Percentiles rank a stretch among this genome's conserved stretches.
Conservation (phyloP, 192 early-diverging fungal genomes). For the Hyaloraphidium curvatum region DNA sequence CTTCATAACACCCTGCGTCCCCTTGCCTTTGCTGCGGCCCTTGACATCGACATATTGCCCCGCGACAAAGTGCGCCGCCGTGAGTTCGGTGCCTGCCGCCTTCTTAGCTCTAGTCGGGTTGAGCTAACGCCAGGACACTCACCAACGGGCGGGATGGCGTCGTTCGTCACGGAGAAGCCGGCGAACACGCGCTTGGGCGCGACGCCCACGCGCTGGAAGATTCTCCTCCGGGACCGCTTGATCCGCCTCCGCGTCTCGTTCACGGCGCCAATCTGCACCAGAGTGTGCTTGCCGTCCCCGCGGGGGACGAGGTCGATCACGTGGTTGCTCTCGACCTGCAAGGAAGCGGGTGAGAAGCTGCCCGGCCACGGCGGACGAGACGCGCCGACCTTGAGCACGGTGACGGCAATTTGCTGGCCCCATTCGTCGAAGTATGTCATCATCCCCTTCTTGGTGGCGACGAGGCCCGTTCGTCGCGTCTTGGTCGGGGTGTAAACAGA, state of each 20-base stretch:
- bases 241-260: not conserved
- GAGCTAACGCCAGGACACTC: not conserved
- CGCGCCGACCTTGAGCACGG: constrained; percentile 51
- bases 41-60: constrained; percentile 88
- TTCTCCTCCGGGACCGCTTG: not conserved
- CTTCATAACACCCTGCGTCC: constrained; percentile 96
- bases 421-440: constrained; percentile 83
- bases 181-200: constrained; percentile 56
- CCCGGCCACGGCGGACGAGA: too few species aligned
- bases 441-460: constrained; percentile 92
- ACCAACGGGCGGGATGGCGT: constrained; percentile 68
- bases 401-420: constrained; percentile 76
- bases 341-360: too few species aligned
- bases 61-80: constrained; percentile 77
- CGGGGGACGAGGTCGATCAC: not conserved
- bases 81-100: constrained; percentile 35
- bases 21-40: constrained; percentile 70
- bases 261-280: constrained; percentile 1
- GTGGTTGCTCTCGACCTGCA: too few species aligned
- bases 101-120: not conserved
- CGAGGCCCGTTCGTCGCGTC: constrained; percentile 37
- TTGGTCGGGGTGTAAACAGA: not conserved
- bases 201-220: constrained; percentile 12
- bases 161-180: constrained; percentile 66
- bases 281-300: not conserved